Percentiles rank a stretch among this genome's conserved stretches.
These are phyloP conservation scores for Cadophora sp. DNA, from an alignment of 2,329 filamentous ascomycete species.

Conservation along the genomic window DNA sequence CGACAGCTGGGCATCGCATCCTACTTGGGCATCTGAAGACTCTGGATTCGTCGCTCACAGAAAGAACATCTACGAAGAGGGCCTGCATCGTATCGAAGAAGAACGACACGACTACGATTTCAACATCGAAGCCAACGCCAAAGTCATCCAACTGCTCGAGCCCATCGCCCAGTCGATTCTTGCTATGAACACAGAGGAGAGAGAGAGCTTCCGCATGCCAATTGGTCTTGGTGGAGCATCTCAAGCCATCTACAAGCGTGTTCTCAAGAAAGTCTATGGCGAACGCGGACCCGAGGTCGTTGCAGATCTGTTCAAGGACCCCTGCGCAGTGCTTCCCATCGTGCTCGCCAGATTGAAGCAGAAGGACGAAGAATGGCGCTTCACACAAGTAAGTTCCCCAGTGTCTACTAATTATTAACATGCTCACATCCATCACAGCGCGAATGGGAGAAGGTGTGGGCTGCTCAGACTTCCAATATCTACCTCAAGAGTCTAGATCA, in stretches of 20 bases:
- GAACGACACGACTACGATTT: constrained; percentile 99
- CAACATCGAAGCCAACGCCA: constrained; percentile 93
- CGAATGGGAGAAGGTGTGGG: constrained; percentile 99
- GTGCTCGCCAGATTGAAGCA: constrained; percentile 90
- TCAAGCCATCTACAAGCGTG: constrained; percentile 94
- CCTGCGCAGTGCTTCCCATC: constrained; percentile 87
- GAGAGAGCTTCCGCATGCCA: constrained; percentile 78
- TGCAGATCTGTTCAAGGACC: constrained; percentile 82
- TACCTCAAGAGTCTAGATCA: constrained; percentile 97
- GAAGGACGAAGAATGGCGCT: constrained; percentile 97
- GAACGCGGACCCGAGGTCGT: constrained; percentile 87
- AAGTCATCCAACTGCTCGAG: constrained; percentile 95
- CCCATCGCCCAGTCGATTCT: constrained; percentile 92
- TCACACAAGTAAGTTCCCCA: constrained; percentile 66
- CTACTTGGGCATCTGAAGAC: constrained; percentile 98
- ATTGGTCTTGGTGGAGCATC: constrained; percentile 88
- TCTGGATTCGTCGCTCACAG: constrained; percentile 96
- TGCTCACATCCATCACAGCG: constrained; percentile 56
- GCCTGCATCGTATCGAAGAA: constrained; percentile 94
- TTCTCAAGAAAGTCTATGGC: constrained; percentile 97
- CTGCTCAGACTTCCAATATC: constrained; percentile 90
- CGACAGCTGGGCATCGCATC: constrained; percentile 98
- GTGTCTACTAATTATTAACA: constrained; percentile 16
- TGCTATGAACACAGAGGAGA: constrained; percentile 75
- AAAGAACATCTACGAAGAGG: constrained; percentile 95